Conservation (phyloP, 1,284 basidiomycete species). For the Takashimella koratensis region DNA sequence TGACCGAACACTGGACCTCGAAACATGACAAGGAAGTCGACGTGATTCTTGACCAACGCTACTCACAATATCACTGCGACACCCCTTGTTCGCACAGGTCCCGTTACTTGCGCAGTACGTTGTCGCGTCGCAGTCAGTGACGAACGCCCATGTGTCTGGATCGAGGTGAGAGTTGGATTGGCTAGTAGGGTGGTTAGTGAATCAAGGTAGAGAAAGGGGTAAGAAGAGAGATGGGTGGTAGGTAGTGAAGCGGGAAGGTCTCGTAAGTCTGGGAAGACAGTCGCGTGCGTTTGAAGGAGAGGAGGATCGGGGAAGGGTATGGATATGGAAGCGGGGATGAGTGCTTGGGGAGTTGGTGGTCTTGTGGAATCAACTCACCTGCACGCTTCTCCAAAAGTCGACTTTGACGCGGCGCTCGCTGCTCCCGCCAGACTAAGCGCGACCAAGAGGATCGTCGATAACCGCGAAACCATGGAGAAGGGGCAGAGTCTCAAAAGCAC, state of each 20-base stretch:
- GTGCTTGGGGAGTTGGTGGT: neutral
- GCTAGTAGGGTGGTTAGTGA: constrained; percentile 10
- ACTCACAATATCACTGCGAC: constrained; percentile 65
- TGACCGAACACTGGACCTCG: neutral
- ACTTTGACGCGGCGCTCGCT: too few relatives aligned
- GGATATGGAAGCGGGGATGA: neutral
- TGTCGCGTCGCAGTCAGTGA: constrained; percentile 66
- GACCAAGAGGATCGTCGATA: too few relatives aligned
- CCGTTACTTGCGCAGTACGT: constrained; percentile 62
- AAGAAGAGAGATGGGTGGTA: neutral
- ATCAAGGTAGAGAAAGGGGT: neutral
- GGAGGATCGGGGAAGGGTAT: too few relatives aligned
- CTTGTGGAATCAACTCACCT: neutral
- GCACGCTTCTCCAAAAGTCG: neutral
- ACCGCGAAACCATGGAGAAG: too few relatives aligned
- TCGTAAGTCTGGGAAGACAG: too few relatives aligned
- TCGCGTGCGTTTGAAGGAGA: too few relatives aligned
- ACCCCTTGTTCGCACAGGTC: constrained; percentile 63
- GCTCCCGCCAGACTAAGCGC: too few relatives aligned
- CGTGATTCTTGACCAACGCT: too few relatives aligned
- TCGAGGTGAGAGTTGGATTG: constrained; percentile 61
- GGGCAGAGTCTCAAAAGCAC: too few relatives aligned
- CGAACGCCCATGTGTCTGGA: constrained; percentile 68
- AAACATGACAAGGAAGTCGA: too few relatives aligned
- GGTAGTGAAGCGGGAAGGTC: neutral